A percentile compares a stretch with the other conserved stretches of the same genome.
Evolutionary conservation across 768 basidiomycete genomes (phyloP).

Genomic region (Termitomyces titanicus): DNA sequence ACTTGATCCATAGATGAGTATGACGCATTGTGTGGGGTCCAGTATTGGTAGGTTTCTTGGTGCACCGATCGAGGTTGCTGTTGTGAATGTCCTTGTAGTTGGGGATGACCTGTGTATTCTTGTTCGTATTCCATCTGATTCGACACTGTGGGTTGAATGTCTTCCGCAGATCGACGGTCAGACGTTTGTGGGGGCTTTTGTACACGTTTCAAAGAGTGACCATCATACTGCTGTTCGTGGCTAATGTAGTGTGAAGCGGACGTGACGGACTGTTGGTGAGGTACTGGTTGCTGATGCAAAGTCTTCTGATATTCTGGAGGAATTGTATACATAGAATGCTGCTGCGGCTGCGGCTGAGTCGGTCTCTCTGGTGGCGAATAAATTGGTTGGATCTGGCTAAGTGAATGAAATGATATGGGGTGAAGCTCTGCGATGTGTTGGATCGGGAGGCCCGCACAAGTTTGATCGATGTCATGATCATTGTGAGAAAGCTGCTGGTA

Average conservation of each 20-base stretch:
- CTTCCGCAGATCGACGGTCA: background rate
- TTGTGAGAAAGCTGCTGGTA: background rate
- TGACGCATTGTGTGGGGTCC: constrained; percentile 20
- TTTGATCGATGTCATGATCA: background rate
- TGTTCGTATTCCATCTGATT: background rate
- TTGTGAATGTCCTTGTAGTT: background rate
- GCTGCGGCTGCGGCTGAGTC: constrained; percentile 7
- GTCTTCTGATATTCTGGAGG: constrained; percentile 19
- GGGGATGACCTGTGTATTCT: background rate
- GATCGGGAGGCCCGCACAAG: background rate
- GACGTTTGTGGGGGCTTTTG: background rate
- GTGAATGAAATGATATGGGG: background rate
- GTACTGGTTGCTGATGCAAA: background rate
- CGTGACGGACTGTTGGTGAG: background rate
- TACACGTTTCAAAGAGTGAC: background rate
- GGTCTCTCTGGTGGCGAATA: constrained; percentile 1
- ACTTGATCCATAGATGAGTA: constrained; percentile 18
- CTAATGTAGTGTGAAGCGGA: background rate
- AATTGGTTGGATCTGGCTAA: background rate
- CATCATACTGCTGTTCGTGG: background rate
- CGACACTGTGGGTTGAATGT: background rate
- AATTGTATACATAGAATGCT: constrained; percentile 29
- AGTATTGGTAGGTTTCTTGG: constrained; percentile 25
- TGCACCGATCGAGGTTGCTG: background rate
- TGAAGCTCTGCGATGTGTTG: background rate